Percentiles rank a stretch among this genome's conserved stretches.
Evolutionary conservation across 306 rosid species (phyloP).

Genomic region (Gastrolobium bilobum): DNA sequence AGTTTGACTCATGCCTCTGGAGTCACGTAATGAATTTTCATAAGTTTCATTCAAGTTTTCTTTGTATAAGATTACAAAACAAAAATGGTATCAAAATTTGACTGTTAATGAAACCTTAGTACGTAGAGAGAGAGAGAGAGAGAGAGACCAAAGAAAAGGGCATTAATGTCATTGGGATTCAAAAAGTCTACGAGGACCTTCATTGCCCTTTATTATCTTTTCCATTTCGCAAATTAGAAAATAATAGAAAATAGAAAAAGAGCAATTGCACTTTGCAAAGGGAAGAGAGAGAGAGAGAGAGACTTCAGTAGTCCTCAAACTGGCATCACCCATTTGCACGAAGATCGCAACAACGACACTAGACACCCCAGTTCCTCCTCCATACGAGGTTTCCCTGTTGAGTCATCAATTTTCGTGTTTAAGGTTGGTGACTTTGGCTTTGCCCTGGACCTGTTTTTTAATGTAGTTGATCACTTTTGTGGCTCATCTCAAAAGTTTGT

Average conservation of each 20-base stretch:
- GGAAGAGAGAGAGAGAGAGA: neutral
- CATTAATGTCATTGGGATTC: slow-evolving; percentile 26
- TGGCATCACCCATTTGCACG: slow-evolving; percentile 34
- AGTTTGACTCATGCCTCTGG: neutral
- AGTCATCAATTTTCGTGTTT: slow-evolving; percentile 24
- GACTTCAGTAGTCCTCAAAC: slow-evolving; percentile 37
- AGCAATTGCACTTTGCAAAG: slow-evolving; percentile 30
- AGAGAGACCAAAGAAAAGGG: neutral
- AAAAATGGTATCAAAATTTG: neutral
- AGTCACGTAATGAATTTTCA: neutral
- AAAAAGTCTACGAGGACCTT: slow-evolving; percentile 8
- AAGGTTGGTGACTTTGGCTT: slow-evolving; percentile 41
- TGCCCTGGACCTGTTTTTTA: slow-evolving; percentile 21
- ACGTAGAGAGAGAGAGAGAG: too few relatives aligned
- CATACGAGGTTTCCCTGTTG: slow-evolving; percentile 42
- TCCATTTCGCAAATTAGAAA: neutral
- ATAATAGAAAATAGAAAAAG: neutral
- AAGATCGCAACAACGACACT: slow-evolving; percentile 41
- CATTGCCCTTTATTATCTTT: neutral
- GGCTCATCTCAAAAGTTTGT: slow-evolving; percentile 16
- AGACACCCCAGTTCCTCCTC: neutral
- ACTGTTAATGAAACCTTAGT: too few relatives aligned
- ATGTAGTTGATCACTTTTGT: slow-evolving; percentile 36
- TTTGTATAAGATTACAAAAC: neutral
- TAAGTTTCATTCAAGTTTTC: neutral